A percentile compares a stretch with the other conserved stretches of the same genome.
These are phyloP conservation scores for Mortierella hygrophila DNA, from an alignment of 192 early-diverging fungal genomes.

Conservation along the genomic window DNA sequence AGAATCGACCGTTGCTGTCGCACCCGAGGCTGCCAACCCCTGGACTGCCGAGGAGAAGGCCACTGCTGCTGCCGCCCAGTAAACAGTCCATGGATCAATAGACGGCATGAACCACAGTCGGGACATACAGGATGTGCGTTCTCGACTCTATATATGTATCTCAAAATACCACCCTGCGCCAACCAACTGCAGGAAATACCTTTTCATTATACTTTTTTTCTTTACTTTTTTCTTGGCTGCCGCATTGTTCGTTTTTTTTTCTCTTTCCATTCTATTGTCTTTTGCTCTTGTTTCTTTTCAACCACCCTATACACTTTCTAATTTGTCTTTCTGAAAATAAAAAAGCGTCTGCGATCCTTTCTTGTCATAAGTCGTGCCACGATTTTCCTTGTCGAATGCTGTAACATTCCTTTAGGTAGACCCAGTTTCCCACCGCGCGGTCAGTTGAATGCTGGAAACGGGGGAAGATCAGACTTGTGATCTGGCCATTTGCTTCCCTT, in stretches of 20 bases:
- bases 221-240: not conserved
- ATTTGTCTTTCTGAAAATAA: not conserved
- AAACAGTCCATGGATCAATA: not conserved
- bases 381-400: too few relatives aligned
- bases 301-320: not conserved
- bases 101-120: not conserved
- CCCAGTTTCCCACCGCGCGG: too few relatives aligned
- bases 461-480: too few relatives aligned
- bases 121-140: conserved; percentile 1
- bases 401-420: too few relatives aligned
- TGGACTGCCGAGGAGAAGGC: conserved; percentile 28
- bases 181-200: not conserved
- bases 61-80: not conserved
- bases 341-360: conserved; percentile 6
- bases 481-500: too few relatives aligned
- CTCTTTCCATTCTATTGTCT: not conserved
- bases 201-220: not conserved
- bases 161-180: not conserved
- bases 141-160: not conserved
- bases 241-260: not conserved
- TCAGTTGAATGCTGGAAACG: too few relatives aligned
- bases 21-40: conserved; percentile 51
- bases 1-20: conserved; percentile 21
- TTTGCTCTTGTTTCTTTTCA: not conserved
- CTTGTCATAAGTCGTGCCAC: not conserved